These are phyloP conservation scores for Malassezia arunalokei DNA, from an alignment of 1,284 basidiomycete species.

Conservation along the genomic window DNA sequence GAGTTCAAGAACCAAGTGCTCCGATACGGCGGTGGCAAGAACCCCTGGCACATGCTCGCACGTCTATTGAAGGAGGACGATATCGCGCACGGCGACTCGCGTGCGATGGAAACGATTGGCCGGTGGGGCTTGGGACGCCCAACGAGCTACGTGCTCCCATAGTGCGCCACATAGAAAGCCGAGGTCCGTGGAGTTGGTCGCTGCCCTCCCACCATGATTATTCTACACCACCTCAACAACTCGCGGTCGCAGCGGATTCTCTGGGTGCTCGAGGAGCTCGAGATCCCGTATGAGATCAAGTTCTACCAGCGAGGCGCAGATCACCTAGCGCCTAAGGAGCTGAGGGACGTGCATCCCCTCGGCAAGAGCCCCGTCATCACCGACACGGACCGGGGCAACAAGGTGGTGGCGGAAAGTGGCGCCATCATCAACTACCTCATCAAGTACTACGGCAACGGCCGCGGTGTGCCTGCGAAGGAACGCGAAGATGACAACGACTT, in stretches of 20 bases:
- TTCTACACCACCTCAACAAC: slow-evolving; percentile 40
- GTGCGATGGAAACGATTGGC: slow-evolving; percentile 79
- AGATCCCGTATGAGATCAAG: slow-evolving; percentile 37
- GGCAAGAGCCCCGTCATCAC: slow-evolving; percentile 43
- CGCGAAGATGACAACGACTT: slow-evolving; percentile 34
- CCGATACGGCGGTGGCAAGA: slow-evolving; percentile 71
- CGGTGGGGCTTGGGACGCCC: slow-evolving; percentile 17
- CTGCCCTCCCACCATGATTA: slow-evolving; percentile 20
- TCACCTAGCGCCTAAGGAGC: slow-evolving; percentile 28
- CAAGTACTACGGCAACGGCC: slow-evolving; percentile 35
- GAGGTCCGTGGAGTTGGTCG: too few species aligned
- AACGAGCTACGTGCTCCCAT: not conserved
- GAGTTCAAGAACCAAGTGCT: slow-evolving; percentile 66
- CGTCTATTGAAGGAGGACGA: slow-evolving; percentile 57
- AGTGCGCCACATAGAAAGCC: too few species aligned
- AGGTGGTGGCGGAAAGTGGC: slow-evolving; percentile 39
- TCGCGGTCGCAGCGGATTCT: slow-evolving; percentile 43
- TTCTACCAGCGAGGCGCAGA: slow-evolving; percentile 30
- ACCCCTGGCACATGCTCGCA: slow-evolving; percentile 89
- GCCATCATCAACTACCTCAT: slow-evolving; percentile 43
- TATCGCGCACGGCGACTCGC: slow-evolving; percentile 59
- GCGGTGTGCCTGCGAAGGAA: slow-evolving; percentile 18
- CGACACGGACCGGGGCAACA: slow-evolving; percentile 26
- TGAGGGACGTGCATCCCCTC: slow-evolving; percentile 33
- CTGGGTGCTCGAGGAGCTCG: slow-evolving; percentile 44